Evolutionary conservation across 768 basidiomycete genomes (phyloP).

Genomic region (Fistulinella prunicolor): DNA sequence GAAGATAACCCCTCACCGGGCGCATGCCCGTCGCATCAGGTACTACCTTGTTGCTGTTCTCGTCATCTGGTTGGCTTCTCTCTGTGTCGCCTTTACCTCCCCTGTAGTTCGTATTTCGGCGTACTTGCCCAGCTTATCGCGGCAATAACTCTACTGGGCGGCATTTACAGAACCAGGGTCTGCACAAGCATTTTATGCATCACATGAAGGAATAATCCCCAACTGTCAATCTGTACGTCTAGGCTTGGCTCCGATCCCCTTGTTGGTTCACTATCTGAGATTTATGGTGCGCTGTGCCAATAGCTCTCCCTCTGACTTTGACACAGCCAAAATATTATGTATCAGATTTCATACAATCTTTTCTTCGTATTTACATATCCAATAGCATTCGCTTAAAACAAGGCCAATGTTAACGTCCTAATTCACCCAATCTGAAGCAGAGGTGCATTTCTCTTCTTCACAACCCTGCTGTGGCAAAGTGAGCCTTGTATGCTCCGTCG

Average conservation of each 20-base stretch:
- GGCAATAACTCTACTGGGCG: conserved; percentile 37
- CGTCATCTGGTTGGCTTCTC: conserved; percentile 44
- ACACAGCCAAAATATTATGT: conserved; percentile 61
- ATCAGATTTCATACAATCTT: conserved; percentile 54
- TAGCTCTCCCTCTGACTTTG: background rate
- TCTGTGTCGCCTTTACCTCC: conserved; percentile 54
- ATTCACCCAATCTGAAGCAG: background rate
- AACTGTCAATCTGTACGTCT: conserved; percentile 45
- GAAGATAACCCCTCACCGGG: conserved; percentile 45
- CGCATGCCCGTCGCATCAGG: conserved; percentile 34
- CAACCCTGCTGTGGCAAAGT: conserved; percentile 59
- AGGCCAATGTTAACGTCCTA: background rate
- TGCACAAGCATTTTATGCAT: conserved; percentile 49
- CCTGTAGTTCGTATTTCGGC: conserved; percentile 44
- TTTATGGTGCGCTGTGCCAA: conserved; percentile 21
- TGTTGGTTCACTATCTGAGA: conserved; percentile 44
- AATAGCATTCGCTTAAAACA: conserved; percentile 69
- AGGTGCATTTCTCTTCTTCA: conserved; percentile 63
- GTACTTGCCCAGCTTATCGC: background rate
- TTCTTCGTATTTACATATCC: conserved; percentile 68
- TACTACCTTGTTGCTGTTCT: conserved; percentile 47
- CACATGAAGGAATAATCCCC: conserved; percentile 49
- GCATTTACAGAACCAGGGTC: conserved; percentile 62
- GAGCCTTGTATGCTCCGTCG: conserved; percentile 20
- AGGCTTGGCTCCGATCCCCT: conserved; percentile 36